Percentiles rank a stretch among this genome's conserved stretches.
These are phyloP conservation scores for Phytophthora citricola DNA, from an alignment of 352 stramenopile genomes.

Conservation along the genomic window DNA sequence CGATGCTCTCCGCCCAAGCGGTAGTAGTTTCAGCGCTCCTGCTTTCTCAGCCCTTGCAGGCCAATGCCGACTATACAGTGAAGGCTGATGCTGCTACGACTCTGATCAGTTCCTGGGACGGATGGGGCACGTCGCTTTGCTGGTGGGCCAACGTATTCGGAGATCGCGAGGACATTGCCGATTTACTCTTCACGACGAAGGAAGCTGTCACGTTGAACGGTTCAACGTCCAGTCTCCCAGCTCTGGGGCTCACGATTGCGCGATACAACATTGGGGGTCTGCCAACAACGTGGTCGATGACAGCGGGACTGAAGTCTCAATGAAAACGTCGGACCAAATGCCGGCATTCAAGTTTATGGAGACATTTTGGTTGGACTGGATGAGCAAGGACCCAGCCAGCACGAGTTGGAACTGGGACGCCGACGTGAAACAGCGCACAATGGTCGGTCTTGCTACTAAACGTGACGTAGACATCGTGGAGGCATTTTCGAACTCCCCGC, in stretches of 20 bases:
- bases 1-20: slow-evolving; percentile 18
- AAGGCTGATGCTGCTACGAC: slow-evolving; percentile 27
- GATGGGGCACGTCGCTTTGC: slow-evolving; percentile 60
- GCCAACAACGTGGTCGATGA: slow-evolving; percentile 44
- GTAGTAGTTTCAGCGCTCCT: slow-evolving; percentile 18
- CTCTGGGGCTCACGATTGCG: slow-evolving; percentile 52
- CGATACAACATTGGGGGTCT: slow-evolving; percentile 66
- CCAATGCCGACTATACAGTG: slow-evolving; percentile 23
- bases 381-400: slow-evolving; percentile 42
- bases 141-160: slow-evolving; percentile 68
- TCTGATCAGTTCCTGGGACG: slow-evolving; percentile 44
- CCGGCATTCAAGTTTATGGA: slow-evolving; percentile 56
- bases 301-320: slow-evolving; percentile 37
- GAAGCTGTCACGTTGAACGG: slow-evolving; percentile 34
- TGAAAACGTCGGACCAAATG: slow-evolving; percentile 52
- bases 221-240: slow-evolving; percentile 33
- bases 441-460: slow-evolving; percentile 37
- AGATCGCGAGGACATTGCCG: slow-evolving; percentile 49
- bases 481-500: slow-evolving; percentile 62
- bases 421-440: slow-evolving; percentile 47
- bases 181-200: slow-evolving; percentile 57
- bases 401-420: slow-evolving; percentile 55
- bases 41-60: slow-evolving; percentile 1
- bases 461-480: slow-evolving; percentile 52
- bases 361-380: slow-evolving; percentile 55